A percentile compares a stretch with the other conserved stretches of the same genome.
Conservation (phyloP, 2,329 filamentous ascomycete genomes). For the Colletotrichum magnum region DNA sequence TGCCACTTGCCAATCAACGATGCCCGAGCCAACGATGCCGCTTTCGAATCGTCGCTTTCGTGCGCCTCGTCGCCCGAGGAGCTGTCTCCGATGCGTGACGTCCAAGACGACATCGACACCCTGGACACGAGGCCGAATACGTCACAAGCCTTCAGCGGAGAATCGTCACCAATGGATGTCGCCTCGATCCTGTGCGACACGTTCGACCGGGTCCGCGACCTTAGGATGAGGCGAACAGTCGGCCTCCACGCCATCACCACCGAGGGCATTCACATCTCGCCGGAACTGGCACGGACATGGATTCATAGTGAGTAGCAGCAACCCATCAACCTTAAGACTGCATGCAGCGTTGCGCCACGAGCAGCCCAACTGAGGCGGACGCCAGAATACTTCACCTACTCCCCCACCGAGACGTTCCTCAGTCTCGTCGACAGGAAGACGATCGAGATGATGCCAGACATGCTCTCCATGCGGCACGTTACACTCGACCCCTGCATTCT, state of each 20-base stretch:
- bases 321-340: not conserved
- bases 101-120: not conserved
- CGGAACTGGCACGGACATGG: conserved; percentile 47
- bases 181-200: conserved; percentile 47
- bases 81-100: not conserved
- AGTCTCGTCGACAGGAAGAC: conserved; percentile 46
- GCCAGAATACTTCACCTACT: conserved; percentile 49
- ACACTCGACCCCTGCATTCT: conserved; percentile 49
- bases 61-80: not conserved
- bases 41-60: not conserved
- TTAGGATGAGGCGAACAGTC: conserved; percentile 43
- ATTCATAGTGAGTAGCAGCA: conserved; percentile 43
- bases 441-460: conserved; percentile 50
- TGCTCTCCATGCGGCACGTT: conserved; percentile 46
- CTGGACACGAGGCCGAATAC: not conserved
- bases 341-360: not conserved
- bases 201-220: conserved; percentile 46
- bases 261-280: conserved; percentile 46
- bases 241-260: conserved; percentile 43
- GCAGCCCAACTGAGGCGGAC: not conserved
- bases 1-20: not conserved
- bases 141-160: too few species aligned
- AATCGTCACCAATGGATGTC: conserved; percentile 42
- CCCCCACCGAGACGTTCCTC: conserved; percentile 47
- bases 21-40: not conserved